Base-by-base conservation (phyloP, 2,329 filamentous ascomycete species). In the Aspergillus ochraceus region DNA sequence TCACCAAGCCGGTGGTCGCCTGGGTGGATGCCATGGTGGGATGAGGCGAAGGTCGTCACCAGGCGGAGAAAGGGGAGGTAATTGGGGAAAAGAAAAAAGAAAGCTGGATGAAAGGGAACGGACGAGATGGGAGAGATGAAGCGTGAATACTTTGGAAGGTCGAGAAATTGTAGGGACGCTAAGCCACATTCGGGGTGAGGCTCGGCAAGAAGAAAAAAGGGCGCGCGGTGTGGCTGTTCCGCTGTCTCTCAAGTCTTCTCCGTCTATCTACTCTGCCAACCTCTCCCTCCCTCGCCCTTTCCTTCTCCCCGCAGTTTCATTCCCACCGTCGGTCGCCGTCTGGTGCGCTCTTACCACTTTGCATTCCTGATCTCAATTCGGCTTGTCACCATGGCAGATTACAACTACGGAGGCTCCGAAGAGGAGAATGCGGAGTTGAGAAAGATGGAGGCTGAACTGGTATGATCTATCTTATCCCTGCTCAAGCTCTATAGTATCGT, bases 371-470 rank as follows among this genome's bases (percentile, higher is more conserved):
- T 14, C 47, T n/a, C 52, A 11, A 8, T 32, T 6, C 32, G 26
- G 29, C 29, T 22, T 52, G 26, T 36, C 60, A 70, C 58, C 65
- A 92, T 92, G 89, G 85, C 86, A 68, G 90, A 92, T 77, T 89
- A 89, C 77, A 84, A 86, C 70, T 92, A 86, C 74, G 88, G 88
- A 69, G 86, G 87, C 70, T 85, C 86, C 24, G 90, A 94, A 45
- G 91, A 94, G 78, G 91, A 95, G 79, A 91, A 90, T 74, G 85
- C 85, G 64, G 90, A 94, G 79, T 86, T 96, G 71, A 90, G 86
- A 79, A 91, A 90, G 78, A 84, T 94, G 62, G 87, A 90, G 67
- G 80, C 82, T 56, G 90, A 93, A 71, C 86, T 96, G 71, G 92
- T 96, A 84, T 71, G 89, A 61, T 61, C 54, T 29, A 24, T 22